Percentiles rank a stretch among this genome's conserved stretches.
phyloP scores from a whole-genome alignment of 2,329 filamentous ascomycete genomes.

The Lasiodiplodia citricola region DNA sequence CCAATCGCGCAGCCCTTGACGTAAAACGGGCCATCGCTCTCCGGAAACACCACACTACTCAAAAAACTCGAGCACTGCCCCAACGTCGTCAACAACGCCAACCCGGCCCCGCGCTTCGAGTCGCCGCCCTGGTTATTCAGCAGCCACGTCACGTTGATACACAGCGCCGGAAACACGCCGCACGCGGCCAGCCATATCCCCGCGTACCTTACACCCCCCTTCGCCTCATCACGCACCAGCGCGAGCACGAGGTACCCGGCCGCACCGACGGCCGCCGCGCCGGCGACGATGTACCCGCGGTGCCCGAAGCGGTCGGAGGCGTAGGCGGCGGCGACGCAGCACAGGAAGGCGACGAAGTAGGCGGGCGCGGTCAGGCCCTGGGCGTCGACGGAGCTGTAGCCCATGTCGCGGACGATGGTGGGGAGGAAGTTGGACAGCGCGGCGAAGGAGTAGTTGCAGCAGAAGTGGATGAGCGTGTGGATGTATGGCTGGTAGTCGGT shows the following conservation, averaged over 20 bases:
- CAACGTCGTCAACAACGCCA: slow-evolving; percentile 34
- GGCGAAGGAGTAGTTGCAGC: slow-evolving; percentile 47
- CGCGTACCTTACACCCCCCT: slow-evolving; percentile 42
- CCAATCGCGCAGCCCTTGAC: not conserved
- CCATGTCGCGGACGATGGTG: slow-evolving; percentile 49
- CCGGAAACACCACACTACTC: slow-evolving; percentile 35
- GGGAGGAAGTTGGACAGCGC: slow-evolving; percentile 50
- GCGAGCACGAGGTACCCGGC: slow-evolving; percentile 45
- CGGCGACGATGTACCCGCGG: slow-evolving; percentile 43
- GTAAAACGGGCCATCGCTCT: slow-evolving; percentile 28
- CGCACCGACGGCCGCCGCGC: slow-evolving; percentile 34
- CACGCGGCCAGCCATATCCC: slow-evolving; percentile 45
- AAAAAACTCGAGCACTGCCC: slow-evolving; percentile 41
- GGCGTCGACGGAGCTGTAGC: slow-evolving; percentile 46
- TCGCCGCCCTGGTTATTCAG: slow-evolving; percentile 41
- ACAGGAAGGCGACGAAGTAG: slow-evolving; percentile 48
- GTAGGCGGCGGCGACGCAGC: slow-evolving; percentile 38
- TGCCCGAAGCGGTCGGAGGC: slow-evolving; percentile 45
- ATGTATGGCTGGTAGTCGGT: slow-evolving; percentile 46
- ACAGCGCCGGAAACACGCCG: slow-evolving; percentile 41
- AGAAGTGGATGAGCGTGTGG: slow-evolving; percentile 47
- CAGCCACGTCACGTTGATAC: slow-evolving; percentile 40
- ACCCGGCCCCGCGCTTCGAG: slow-evolving; percentile 37
- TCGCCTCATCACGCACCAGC: slow-evolving; percentile 33
- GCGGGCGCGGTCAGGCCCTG: slow-evolving; percentile 51